Percentiles rank a stretch among this genome's conserved stretches.
Evolutionary conservation across 345 rosid genomes (phyloP).

Genomic region (Diplotaxis tenuifolia): DNA sequence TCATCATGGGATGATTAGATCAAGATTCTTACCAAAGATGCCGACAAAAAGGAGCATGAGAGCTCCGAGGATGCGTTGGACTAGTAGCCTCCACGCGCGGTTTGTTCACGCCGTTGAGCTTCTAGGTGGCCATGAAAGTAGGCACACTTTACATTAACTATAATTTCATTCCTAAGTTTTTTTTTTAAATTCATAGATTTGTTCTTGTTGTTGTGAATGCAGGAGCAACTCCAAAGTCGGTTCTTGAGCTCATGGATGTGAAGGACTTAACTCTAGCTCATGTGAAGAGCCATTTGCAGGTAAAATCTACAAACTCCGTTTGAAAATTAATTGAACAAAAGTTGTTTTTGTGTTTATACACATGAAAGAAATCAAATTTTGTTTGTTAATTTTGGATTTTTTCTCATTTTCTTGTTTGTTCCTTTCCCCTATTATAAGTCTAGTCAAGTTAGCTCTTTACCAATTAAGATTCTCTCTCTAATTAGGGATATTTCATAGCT

Average conservation of each 20-base stretch:
- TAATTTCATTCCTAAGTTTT: neutral
- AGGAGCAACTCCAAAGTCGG: slow-evolving; percentile 95
- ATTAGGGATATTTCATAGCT: slow-evolving; percentile 28
- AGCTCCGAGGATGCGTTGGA: slow-evolving; percentile 94
- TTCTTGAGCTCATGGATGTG: slow-evolving; percentile 87
- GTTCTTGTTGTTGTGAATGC: slow-evolving; percentile 9
- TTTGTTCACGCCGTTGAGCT: slow-evolving; percentile 90
- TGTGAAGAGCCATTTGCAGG: slow-evolving; percentile 94
- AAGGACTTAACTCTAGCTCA: slow-evolving; percentile 89
- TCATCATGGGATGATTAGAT: slow-evolving; percentile 54
- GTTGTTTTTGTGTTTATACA: neutral
- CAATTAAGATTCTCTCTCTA: neutral
- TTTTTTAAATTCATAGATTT: neutral
- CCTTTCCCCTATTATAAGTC: neutral
- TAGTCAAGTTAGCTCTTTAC: slow-evolving; percentile 7
- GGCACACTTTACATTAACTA: neutral
- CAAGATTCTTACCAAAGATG: slow-evolving; percentile 65
- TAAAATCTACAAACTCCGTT: slow-evolving; percentile 30
- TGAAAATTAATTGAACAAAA: neutral
- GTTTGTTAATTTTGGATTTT: neutral
- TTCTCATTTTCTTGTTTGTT: slow-evolving; percentile 22
- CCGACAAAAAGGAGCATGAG: slow-evolving; percentile 79
- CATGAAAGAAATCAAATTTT: neutral
- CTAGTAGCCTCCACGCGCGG: slow-evolving; percentile 78
- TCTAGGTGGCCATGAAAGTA: slow-evolving; percentile 96